A percentile compares a stretch with the other conserved stretches of the same genome.
phyloP scores from a whole-genome alignment of 495 filamentous ascomycete species.

The Beverwykella pulmonaria region DNA sequence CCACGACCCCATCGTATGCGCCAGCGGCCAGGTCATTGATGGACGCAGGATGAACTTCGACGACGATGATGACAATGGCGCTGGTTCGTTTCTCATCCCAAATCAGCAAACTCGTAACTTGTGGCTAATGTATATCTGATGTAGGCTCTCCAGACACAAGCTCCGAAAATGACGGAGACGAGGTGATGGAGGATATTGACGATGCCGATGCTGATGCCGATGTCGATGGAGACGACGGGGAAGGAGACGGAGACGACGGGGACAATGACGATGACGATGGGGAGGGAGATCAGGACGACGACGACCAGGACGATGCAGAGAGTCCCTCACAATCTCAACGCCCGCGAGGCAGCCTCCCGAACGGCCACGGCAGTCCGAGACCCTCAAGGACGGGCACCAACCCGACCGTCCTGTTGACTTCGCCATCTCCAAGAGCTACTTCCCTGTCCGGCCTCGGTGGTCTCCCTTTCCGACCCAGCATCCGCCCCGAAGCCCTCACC shows the following conservation, averaged over 20 bases:
- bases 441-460: conserved; percentile 49
- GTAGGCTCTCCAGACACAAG: conserved; percentile 36
- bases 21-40: background rate
- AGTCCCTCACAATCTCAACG: conserved; percentile 48
- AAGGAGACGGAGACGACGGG: conserved; percentile 61
- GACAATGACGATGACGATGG: conserved; percentile 62
- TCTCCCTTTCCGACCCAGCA: conserved; percentile 60
- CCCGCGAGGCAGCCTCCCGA: conserved; percentile 50
- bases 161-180: conserved; percentile 52
- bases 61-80: conserved; percentile 47
- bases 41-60: conserved; percentile 40
- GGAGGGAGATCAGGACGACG: conserved; percentile 56
- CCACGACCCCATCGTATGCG: background rate
- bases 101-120: background rate
- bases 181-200: conserved; percentile 55
- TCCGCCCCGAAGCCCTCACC: conserved; percentile 77
- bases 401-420: conserved; percentile 33
- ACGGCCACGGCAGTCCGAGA: conserved; percentile 41
- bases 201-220: conserved; percentile 59
- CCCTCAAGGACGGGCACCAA: conserved; percentile 38
- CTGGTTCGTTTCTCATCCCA: conserved; percentile 21
- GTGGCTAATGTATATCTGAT: background rate
- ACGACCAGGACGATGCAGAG: conserved; percentile 60
- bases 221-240: conserved; percentile 65
- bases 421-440: conserved; percentile 54